phyloP scores from a whole-genome alignment of 2,329 filamentous ascomycete species.

The Xylaria sp. region DNA sequence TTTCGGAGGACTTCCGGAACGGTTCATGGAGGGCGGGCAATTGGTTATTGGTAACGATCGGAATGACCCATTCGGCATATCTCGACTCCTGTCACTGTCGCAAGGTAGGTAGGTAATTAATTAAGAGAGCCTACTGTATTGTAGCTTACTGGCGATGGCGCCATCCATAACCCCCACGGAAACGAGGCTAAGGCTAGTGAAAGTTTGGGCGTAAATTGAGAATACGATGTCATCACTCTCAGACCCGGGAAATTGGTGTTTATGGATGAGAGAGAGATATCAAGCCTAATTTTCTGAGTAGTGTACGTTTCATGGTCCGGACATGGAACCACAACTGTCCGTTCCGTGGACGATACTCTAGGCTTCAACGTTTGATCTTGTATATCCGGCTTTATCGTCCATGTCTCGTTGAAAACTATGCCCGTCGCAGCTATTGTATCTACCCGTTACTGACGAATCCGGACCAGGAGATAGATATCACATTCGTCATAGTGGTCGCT shows the following conservation, averaged over 20 bases:
- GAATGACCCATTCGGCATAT: background rate
- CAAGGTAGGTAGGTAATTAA: background rate
- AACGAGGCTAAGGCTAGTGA: background rate
- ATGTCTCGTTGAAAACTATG: background rate
- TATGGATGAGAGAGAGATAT: background rate
- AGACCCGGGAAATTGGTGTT: background rate
- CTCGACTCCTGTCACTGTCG: background rate
- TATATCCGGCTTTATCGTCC: background rate
- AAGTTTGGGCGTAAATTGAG: too few species aligned
- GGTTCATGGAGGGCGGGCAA: background rate
- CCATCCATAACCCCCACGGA: too few species aligned
- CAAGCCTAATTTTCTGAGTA: too few species aligned
- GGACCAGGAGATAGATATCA: background rate
- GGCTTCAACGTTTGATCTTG: background rate
- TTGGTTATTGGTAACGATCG: background rate
- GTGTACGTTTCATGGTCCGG: background rate
- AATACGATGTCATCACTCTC: background rate
- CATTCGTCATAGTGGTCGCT: background rate
- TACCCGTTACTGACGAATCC: background rate
- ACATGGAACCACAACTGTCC: background rate
- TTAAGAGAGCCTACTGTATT: background rate
- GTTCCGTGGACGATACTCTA: background rate
- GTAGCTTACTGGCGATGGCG: background rate
- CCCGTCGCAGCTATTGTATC: background rate
- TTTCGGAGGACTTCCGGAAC: background rate